These are phyloP conservation scores for Candida yuanshanica DNA, from an alignment of 805 yeast species.

Conservation along the genomic window DNA sequence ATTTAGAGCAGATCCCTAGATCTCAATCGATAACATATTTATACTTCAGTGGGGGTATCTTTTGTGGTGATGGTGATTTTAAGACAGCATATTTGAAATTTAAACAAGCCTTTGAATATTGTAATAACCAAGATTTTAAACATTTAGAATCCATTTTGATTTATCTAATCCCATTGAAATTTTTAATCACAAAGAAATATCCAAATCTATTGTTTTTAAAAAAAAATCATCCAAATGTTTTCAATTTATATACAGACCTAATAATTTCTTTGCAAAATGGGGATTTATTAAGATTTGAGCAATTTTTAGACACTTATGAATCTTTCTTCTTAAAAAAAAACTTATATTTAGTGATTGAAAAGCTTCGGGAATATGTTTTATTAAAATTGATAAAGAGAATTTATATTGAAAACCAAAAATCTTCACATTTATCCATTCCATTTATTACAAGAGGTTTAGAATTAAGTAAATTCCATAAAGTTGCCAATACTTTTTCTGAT, in stretches of 20 bases:
- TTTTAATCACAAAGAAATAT: conserved; percentile 40
- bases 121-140: conserved; percentile 9
- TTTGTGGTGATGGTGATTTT: conserved; percentile 61
- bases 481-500: conserved; percentile 12
- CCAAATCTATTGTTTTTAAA: conserved; percentile 41
- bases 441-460: conserved; percentile 41
- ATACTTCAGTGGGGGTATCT: conserved; percentile 64
- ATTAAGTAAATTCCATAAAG: conserved; percentile 21
- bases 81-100: conserved; percentile 45
- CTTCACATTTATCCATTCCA: conserved; percentile 30
- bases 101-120: conserved; percentile 35
- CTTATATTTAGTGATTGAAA: conserved; percentile 54
- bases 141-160: conserved; percentile 39
- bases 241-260: conserved; percentile 34
- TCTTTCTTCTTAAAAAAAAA: conserved; percentile 48
- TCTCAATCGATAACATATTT: conserved; percentile 55
- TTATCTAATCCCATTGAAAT: conserved; percentile 58
- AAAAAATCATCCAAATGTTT: conserved; percentile 34
- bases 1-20: conserved; percentile 36
- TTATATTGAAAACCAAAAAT: conserved; percentile 21
- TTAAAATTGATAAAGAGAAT: conserved; percentile 42
- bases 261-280: conserved; percentile 38
- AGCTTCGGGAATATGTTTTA: conserved; percentile 44
- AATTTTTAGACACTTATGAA: conserved; percentile 39
- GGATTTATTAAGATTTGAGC: conserved; percentile 47